Conservation (phyloP, 306 rosid species). For the Lupinus albus region DNA sequence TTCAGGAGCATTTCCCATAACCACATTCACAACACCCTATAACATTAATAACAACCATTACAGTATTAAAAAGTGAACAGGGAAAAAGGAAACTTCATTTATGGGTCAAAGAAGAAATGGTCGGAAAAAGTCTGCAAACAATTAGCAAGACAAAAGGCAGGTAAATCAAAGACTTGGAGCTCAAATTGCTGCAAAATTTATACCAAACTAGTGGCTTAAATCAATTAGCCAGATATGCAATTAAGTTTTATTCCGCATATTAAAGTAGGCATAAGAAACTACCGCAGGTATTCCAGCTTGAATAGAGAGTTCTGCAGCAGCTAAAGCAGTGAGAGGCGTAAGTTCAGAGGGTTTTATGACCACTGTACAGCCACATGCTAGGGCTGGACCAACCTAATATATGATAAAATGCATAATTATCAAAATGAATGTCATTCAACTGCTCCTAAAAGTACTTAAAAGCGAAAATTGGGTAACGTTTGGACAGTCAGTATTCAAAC, state of each 20-base stretch:
- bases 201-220: neutral
- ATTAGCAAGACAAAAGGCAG: constrained; percentile 5
- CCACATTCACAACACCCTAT: constrained; percentile 92
- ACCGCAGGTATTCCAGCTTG: constrained; percentile 98
- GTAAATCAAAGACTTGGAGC: constrained; percentile 12
- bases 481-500: constrained; percentile 34
- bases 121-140: constrained; percentile 31
- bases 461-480: constrained; percentile 29
- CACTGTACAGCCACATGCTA: constrained; percentile 96
- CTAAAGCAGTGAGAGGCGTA: constrained; percentile 96
- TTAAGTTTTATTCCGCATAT: neutral
- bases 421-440: constrained; percentile 12
- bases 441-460: constrained; percentile 24
- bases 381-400: constrained; percentile 95
- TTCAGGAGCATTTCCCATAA: constrained; percentile 91
- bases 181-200: constrained; percentile 1
- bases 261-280: constrained; percentile 38
- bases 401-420: constrained; percentile 36
- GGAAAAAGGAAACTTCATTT: constrained; percentile 9
- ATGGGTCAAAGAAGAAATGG: constrained; percentile 16
- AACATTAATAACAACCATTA: constrained; percentile 45
- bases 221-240: constrained; percentile 6
- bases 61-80: constrained; percentile 27
- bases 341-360: constrained; percentile 95
- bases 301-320: constrained; percentile 92